Percentiles rank a stretch among this genome's conserved stretches.
Evolutionary conservation across 345 rosid genomes (phyloP).

Genomic region (Citrus medica): DNA sequence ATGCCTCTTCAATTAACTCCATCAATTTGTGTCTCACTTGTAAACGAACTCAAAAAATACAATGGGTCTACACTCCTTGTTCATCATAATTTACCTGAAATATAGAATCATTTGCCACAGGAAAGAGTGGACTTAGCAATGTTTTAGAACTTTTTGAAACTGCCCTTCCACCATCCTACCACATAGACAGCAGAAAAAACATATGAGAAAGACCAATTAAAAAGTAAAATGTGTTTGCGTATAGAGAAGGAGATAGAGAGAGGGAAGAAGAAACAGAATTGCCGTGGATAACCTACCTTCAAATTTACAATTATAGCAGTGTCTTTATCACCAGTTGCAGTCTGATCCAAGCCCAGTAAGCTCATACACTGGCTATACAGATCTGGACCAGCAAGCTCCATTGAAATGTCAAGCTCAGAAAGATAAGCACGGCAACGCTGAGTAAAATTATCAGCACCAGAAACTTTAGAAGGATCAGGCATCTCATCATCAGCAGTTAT

Average conservation of each 20-base stretch:
- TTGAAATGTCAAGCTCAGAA: constrained; percentile 81
- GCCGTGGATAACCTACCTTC: constrained; percentile 41
- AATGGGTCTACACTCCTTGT: neutral
- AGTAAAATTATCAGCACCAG: constrained; percentile 24
- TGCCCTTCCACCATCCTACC: constrained; percentile 71
- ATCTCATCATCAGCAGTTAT: constrained; percentile 30
- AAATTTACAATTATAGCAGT: constrained; percentile 48
- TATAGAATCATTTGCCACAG: constrained; percentile 49
- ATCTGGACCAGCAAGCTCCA: constrained; percentile 69
- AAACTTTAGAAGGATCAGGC: constrained; percentile 33
- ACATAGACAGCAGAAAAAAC: constrained; percentile 8
- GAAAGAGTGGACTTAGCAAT: constrained; percentile 44
- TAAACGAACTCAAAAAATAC: neutral
- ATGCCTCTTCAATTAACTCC: neutral
- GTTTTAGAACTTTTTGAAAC: constrained; percentile 44
- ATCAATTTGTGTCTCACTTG: neutral
- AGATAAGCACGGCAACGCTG: constrained; percentile 49
- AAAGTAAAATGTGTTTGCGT: neutral
- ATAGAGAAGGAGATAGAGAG: neutral
- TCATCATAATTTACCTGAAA: constrained; percentile 57
- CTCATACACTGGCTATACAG: constrained; percentile 46
- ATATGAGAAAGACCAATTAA: constrained; percentile 3
- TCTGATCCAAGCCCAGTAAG: constrained; percentile 35
- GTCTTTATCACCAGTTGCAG: constrained; percentile 38
- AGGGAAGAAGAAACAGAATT: neutral